phyloP scores from a whole-genome alignment of 192 early-diverging fungal genomes.

The Coemansia umbellata region DNA sequence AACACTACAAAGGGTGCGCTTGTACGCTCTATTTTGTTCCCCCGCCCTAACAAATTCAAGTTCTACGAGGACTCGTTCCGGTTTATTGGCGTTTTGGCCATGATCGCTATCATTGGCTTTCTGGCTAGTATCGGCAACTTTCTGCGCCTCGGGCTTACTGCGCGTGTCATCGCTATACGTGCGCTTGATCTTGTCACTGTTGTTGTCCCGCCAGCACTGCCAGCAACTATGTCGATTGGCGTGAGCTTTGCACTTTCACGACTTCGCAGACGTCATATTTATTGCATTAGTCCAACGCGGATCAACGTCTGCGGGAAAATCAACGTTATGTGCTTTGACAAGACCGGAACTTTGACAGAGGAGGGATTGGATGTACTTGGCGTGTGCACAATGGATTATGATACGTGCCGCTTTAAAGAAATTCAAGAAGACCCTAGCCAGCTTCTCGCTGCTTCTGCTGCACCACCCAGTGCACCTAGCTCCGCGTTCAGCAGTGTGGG shows the following conservation, averaged over 20 bases:
- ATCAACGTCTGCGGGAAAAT: slow-evolving; percentile 97
- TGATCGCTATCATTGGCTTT: slow-evolving; percentile 83
- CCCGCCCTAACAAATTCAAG: slow-evolving; percentile 92
- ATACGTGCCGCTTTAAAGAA: slow-evolving; percentile 43
- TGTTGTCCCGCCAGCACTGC: slow-evolving; percentile 93
- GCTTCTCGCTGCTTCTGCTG: slow-evolving; percentile 29
- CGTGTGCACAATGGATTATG: slow-evolving; percentile 62
- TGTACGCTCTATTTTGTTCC: slow-evolving; percentile 93
- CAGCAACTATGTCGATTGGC: slow-evolving; percentile 97
- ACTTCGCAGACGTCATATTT: slow-evolving; percentile 76
- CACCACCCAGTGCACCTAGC: slow-evolving; percentile 35
- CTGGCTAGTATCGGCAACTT: slow-evolving; percentile 87
- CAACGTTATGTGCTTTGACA: slow-evolving; percentile 97
- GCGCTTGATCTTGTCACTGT: slow-evolving; percentile 96
- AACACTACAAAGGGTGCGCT: slow-evolving; percentile 96
- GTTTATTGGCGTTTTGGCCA: slow-evolving; percentile 87
- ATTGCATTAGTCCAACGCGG: slow-evolving; percentile 87
- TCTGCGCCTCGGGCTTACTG: slow-evolving; percentile 67
- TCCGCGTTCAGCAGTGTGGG: slow-evolving; percentile 50
- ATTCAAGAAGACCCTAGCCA: slow-evolving; percentile 48
- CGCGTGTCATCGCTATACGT: slow-evolving; percentile 73
- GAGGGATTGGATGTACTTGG: slow-evolving; percentile 94
- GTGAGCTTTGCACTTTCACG: slow-evolving; percentile 91
- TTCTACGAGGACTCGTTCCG: slow-evolving; percentile 97
- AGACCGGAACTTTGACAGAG: slow-evolving; percentile 96